Conservation (phyloP, 2,329 filamentous ascomycete genomes). For the Oidium heveae region DNA sequence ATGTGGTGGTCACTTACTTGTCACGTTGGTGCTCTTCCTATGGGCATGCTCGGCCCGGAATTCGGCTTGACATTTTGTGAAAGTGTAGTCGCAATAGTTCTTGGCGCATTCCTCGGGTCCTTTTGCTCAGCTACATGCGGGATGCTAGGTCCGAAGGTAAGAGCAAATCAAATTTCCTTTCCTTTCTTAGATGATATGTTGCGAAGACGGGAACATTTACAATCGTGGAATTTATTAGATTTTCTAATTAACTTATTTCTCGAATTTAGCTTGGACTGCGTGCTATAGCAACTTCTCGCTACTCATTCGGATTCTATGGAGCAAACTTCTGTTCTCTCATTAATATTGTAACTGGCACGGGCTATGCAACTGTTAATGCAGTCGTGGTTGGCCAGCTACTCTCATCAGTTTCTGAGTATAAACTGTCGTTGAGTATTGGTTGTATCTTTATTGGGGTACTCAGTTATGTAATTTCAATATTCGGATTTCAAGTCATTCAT, state of each 20-base stretch:
- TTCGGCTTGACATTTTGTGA: slow-evolving; percentile 22
- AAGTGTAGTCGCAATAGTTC: slow-evolving; percentile 17
- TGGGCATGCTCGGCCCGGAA: slow-evolving; percentile 21
- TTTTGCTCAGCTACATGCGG: slow-evolving; percentile 18
- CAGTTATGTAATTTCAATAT: slow-evolving; percentile 11
- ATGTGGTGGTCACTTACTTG: slow-evolving; percentile 20
- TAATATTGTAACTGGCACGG: slow-evolving; percentile 21
- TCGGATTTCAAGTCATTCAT: slow-evolving; percentile 18
- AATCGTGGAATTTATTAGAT: no score
- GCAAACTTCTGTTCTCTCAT: slow-evolving; percentile 22
- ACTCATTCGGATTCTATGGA: slow-evolving; percentile 25
- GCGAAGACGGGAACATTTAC: no score
- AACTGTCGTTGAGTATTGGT: slow-evolving; percentile 18
- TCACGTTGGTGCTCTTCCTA: slow-evolving; percentile 16
- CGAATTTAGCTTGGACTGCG: slow-evolving; percentile 15
- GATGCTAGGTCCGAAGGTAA: slow-evolving; percentile 18
- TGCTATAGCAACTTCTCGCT: slow-evolving; percentile 20
- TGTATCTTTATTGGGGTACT: slow-evolving; percentile 12
- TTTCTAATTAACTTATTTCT: not conserved
- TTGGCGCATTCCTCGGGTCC: slow-evolving; percentile 18
- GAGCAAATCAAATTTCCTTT: not conserved
- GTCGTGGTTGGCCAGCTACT: slow-evolving; percentile 19
- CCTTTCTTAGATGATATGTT: no score
- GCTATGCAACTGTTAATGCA: slow-evolving; percentile 19
- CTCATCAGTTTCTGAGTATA: slow-evolving; percentile 14